Evolutionary conservation across 2,329 filamentous ascomycete genomes (phyloP), one percentile per base, ranked within the genome.

Genomic region (Blumeriella jaapii): DNA sequence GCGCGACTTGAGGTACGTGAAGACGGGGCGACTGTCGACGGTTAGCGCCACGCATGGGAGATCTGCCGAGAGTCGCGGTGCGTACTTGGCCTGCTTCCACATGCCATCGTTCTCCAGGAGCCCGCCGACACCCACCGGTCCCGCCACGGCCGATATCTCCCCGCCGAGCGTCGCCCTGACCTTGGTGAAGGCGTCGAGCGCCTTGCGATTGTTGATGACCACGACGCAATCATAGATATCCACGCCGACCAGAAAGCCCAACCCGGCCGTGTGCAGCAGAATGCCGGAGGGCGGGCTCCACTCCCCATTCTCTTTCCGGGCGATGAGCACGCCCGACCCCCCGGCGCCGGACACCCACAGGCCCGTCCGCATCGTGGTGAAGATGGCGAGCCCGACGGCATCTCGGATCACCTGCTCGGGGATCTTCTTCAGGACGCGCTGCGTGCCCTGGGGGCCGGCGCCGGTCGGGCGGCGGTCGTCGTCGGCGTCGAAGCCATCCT

Each of bases 141-240:
- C 87, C 6, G 78, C 74, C 5, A 78, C 73, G 16, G 85, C 74
- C 42, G 74, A 78, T 34, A 93, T 70, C 55, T 94, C 85, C 29
- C 81, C 78, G 5, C 87, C 87, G 2, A 96, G 63, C 0, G 82
- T 91, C 36, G 85, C 76, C 34, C 80, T 73, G 3, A 89, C 64
- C 39, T 77, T 78, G 22, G 82, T 85, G 54, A 95, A 93, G 1
- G 82, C 75, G 47, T 94, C 82, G 29, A 96, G 64, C 5, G 86
- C 85, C 38, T 83, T 71, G 29, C 82, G 74, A 28, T 82, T 86
- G 61, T 93, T 95, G 55, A 95, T 87, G 22, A 95, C 82, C 6
- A 95, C 71, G 10, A 96, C 82, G 53, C 87, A 94, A 57, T 96
- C 89, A 64, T 95, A 96, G 19, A 95, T 86, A 55, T 96, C 89